Base-by-base conservation (phyloP, 2,329 filamentous ascomycete genomes). In the Cladophialophora chaetospira region DNA sequence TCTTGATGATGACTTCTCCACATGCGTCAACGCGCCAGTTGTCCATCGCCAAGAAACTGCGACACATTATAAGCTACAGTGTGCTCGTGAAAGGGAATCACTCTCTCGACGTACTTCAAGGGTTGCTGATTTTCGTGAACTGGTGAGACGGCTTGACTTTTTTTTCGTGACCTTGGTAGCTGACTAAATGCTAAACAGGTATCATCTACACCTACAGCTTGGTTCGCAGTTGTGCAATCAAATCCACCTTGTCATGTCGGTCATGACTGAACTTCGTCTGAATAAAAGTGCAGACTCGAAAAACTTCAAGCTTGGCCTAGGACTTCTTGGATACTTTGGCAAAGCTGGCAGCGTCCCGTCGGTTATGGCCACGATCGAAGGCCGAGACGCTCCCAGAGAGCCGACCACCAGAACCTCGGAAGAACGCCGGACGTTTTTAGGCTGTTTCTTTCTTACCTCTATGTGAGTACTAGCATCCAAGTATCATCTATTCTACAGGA, bases 381-480 rank as follows among this genome's bases (percentile, higher is more conserved):
- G n/a, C n/a, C n/a, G n/a, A n/a, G 10, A 15, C 26, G 42, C 42
- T 6, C 10, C 15, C 17, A 28, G 29, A 4, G 5, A 46, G n/a
- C 15, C 35, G 26, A n/a, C 21, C 23, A 35, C 48, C 15, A 71
- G 68, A 67, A 67, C 69, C 3, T 54, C 58, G 13, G 76, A 77
- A 23, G 75, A 75, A 49, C 72, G 75, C 52, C 70, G 76, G 38
- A 75, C 75, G 3, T 67, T 76, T 13, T 71, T 72, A 4, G 76
- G 74, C 3, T 72, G 73, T 19, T 79, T 73, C 58, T 76, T 74
- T 55, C 65, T 78, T n/a, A 72, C 73, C 5, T 75, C 74, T 5
- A 70, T 70, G 74, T 75, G 58, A 63, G 70, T 67, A 3, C 17
- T 33, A 26, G 5, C 4, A 15, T 2, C 15, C 19, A 13, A 23